Conservation (phyloP, 345 rosid species). For the Hypericum perforatum region DNA sequence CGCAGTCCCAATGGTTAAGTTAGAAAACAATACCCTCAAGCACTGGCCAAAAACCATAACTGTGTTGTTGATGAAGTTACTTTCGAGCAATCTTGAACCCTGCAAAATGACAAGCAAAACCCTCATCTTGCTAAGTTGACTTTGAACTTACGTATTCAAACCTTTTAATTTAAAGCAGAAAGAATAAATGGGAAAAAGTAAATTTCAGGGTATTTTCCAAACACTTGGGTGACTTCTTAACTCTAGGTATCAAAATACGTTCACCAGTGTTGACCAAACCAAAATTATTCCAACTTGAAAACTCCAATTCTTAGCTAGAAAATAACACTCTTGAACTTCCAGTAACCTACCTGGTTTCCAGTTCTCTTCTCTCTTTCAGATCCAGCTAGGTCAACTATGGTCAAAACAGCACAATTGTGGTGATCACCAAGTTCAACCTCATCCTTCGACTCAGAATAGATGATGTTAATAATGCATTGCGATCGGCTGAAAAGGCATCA, state of each 20-base stretch:
- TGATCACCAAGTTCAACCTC: slow-evolving; percentile 25
- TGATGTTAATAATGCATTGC: slow-evolving; percentile 81
- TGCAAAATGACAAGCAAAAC: slow-evolving; percentile 22
- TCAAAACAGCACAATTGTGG: slow-evolving; percentile 37
- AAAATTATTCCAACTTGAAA: too few relatives aligned
- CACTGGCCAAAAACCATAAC: slow-evolving; percentile 89
- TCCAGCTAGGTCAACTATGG: slow-evolving; percentile 91
- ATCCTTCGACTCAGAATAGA: slow-evolving; percentile 16
- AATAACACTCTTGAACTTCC: background rate
- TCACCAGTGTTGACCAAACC: too few relatives aligned
- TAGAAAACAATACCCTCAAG: slow-evolving; percentile 52
- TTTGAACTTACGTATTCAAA: too few relatives aligned
- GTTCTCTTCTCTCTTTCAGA: slow-evolving; percentile 92
- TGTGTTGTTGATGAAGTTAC: slow-evolving; percentile 88
- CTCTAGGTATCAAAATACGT: too few relatives aligned
- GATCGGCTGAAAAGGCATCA: slow-evolving; percentile 62
- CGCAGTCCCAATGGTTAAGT: slow-evolving; percentile 11
- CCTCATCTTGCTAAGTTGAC: background rate
- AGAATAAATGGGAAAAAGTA: too few relatives aligned
- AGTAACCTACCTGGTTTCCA: slow-evolving; percentile 79
- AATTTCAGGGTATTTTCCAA: too few relatives aligned
- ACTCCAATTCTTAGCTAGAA: background rate
- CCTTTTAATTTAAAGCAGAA: too few relatives aligned
- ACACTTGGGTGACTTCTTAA: too few relatives aligned
- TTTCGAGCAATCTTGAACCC: slow-evolving; percentile 87